These are phyloP conservation scores for Geotrichum reessii DNA, from an alignment of 1,139 yeast genomes.

Conservation along the genomic window DNA sequence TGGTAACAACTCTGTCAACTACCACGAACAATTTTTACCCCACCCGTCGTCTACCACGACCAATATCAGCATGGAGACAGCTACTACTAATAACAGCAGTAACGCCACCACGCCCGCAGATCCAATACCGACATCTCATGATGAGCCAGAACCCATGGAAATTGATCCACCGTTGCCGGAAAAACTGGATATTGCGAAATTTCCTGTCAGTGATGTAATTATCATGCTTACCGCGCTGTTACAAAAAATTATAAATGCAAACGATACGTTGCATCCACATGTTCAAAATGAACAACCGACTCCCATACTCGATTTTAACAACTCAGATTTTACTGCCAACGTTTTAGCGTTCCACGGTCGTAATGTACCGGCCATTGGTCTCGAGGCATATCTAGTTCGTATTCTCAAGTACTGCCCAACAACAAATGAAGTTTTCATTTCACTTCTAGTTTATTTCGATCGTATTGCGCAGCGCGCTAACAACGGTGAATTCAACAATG, in stretches of 20 bases:
- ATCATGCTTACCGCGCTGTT: conserved; percentile 79
- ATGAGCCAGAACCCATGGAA: conserved; percentile 1
- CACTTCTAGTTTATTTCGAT: conserved; percentile 87
- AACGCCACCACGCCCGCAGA: conserved; percentile 12
- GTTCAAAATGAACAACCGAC: conserved; percentile 32
- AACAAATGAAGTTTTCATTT: conserved; percentile 89
- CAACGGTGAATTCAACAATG: conserved; percentile 37
- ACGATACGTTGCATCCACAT: conserved; percentile 75
- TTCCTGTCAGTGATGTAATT: conserved; percentile 74
- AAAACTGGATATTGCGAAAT: conserved; percentile 74
- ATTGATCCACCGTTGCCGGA: conserved; percentile 28
- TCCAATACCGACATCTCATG: conserved; percentile 18
- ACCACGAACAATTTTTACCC: conserved; percentile 25
- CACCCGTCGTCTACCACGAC: conserved; percentile 30
- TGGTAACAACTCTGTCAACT: conserved; percentile 7
- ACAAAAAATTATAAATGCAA: conserved; percentile 86
- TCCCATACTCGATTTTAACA: neutral
- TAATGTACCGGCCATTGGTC: conserved; percentile 87
- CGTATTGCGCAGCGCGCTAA: conserved; percentile 87
- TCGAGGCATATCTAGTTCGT: conserved; percentile 83
- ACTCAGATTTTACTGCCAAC: conserved; percentile 49
- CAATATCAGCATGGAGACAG: conserved; percentile 30
- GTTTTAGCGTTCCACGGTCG: conserved; percentile 93
- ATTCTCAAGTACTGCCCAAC: conserved; percentile 96
- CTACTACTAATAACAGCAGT: conserved; percentile 20